These are phyloP conservation scores for Aspergillus proliferans DNA, from an alignment of 2,329 filamentous ascomycete species.

Conservation along the genomic window DNA sequence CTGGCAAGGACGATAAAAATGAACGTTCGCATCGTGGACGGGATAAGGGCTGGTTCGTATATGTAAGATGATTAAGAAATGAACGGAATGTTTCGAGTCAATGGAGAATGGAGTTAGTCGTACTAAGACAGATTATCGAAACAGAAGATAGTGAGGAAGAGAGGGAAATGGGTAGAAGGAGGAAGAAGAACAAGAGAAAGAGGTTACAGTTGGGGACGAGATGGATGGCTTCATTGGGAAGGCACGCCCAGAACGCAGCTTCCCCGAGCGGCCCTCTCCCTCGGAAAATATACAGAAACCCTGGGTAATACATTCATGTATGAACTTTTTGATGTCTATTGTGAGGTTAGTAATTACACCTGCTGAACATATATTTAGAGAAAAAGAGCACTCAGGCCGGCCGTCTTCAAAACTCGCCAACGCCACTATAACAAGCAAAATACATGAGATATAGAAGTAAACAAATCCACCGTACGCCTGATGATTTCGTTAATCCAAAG, in stretches of 20 bases:
- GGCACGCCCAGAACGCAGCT: too few species aligned
- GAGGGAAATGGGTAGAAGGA: too few species aligned
- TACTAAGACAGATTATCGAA: too few species aligned
- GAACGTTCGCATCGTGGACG: background rate
- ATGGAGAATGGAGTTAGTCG: too few species aligned
- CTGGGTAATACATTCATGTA: background rate
- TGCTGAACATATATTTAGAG: constrained; percentile 13
- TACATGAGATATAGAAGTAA: constrained; percentile 19
- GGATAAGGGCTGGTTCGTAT: background rate
- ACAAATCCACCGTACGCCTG: constrained; percentile 23
- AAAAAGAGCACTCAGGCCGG: constrained; percentile 13
- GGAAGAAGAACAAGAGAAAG: too few species aligned
- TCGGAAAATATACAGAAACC: too few species aligned
- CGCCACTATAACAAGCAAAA: constrained; percentile 23
- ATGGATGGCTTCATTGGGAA: too few species aligned
- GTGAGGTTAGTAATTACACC: constrained; percentile 14
- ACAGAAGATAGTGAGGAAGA: too few species aligned
- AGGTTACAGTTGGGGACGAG: too few species aligned
- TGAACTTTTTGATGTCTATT: background rate
- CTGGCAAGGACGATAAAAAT: background rate
- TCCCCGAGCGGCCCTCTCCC: too few species aligned
- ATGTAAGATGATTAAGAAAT: too few species aligned
- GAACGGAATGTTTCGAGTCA: too few species aligned
- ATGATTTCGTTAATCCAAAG: constrained; percentile 7
- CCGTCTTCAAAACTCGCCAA: constrained; percentile 20